Evolutionary conservation across 257 asterid species (phyloP), one percentile per base, ranked within the genome.

Genomic region (Solanum chmielewskii): DNA sequence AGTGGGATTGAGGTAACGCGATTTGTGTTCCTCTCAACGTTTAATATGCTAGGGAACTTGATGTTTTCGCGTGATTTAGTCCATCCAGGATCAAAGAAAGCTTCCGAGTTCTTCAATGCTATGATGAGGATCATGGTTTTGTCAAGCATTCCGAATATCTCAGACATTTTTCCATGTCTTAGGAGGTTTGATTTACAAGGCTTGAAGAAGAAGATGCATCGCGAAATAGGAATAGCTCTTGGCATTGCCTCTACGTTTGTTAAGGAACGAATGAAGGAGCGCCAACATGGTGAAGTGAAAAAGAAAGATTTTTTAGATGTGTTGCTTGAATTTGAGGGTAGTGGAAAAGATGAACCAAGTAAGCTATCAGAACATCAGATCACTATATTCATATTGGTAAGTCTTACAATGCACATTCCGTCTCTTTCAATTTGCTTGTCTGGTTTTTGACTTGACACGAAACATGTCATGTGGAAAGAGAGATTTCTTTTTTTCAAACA

Each of bases 41-140:
- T 94, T 69, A 94, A 94, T 89, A 91, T 87, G 91, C 15, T 94
- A 21, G 97, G 94, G 83, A 94, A 94, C 33, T 83, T 94, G 81
- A 84, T 92, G 90, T 47, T 93, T 71, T 92, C 95, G 2, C 85
- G 86, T 76, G 92, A 93, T 75, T 84, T 94, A 89, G 93, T 85
- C 64, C 86, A 81, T n/a, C 92, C 93, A 44, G 93, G 90, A 25
- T 91, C 93, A 18, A 86, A 86, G 49, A 56, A 62, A 11, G 96
- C 91, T 2, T 64, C 69, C 16, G 94, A 92, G 21, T 92, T 92
- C 73, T 93, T 87, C 83, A 83, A 77, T 0, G 91, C 94, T 2
- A 92, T 89, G 92, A 92, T 86, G 90, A 69, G 89, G 41, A 47
- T 89, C n/a, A 91, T 90, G 93, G 91, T 86, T 83, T 91, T 89